Evolutionary conservation across 2,329 filamentous ascomycete genomes (phyloP).

Genomic region (Colletotrichum godetiae): DNA sequence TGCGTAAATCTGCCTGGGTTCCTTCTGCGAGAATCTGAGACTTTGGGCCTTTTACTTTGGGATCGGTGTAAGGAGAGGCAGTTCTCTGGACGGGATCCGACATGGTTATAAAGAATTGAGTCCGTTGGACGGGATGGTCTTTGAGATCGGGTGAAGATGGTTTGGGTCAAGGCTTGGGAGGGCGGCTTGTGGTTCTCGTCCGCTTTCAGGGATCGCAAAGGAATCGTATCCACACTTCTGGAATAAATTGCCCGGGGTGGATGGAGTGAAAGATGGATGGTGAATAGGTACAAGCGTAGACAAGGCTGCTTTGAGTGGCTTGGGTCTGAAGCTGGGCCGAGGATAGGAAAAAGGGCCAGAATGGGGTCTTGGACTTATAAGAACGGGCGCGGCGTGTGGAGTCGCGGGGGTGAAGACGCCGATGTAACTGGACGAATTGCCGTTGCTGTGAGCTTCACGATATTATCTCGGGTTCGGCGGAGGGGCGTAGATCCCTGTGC

Average conservation of each 20-base stretch:
- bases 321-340: slow-evolving; percentile 31
- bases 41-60: slow-evolving; percentile 52
- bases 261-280: background rate
- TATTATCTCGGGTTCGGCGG: slow-evolving; percentile 33
- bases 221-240: slow-evolving; percentile 29
- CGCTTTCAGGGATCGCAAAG: slow-evolving; percentile 34
- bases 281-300: slow-evolving; percentile 4
- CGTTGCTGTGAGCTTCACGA: slow-evolving; percentile 31
- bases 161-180: slow-evolving; percentile 30
- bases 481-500: slow-evolving; percentile 25
- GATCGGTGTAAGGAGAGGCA: slow-evolving; percentile 51
- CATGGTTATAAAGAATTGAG: slow-evolving; percentile 49
- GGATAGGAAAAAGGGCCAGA: slow-evolving; percentile 31
- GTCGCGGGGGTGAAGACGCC: slow-evolving; percentile 29
- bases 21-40: slow-evolving; percentile 50
- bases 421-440: slow-evolving; percentile 17
- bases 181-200: slow-evolving; percentile 32
- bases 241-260: background rate
- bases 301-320: slow-evolving; percentile 29
- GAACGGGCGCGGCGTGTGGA: slow-evolving; percentile 33
- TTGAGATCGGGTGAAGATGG: slow-evolving; percentile 31
- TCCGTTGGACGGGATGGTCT: slow-evolving; percentile 6
- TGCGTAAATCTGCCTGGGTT: slow-evolving; percentile 50
- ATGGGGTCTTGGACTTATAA: slow-evolving; percentile 34
- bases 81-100: slow-evolving; percentile 53